These are phyloP conservation scores for Simplicillium sp. DNA, from an alignment of 2,329 filamentous ascomycete species.

Conservation along the genomic window DNA sequence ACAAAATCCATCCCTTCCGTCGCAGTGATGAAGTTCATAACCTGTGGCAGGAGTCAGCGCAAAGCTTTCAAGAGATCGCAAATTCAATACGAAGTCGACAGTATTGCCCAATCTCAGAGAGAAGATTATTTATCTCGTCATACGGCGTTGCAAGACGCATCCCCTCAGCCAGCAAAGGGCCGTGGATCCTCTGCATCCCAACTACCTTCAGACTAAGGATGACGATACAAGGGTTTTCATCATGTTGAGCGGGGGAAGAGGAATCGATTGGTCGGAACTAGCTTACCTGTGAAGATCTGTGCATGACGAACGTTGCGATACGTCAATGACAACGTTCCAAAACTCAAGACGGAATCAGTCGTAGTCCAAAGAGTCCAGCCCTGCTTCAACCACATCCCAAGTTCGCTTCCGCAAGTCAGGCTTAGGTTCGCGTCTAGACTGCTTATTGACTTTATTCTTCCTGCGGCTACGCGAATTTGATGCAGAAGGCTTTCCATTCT, in stretches of 20 bases:
- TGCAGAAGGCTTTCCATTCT: no score
- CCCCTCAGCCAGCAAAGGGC: slow-evolving; percentile 12
- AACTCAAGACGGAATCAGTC: slow-evolving; percentile 30
- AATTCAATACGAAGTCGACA: no score
- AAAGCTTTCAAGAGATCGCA: no score
- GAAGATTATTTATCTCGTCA: slow-evolving; percentile 46
- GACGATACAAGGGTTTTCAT: slow-evolving; percentile 87
- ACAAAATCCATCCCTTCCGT: no score
- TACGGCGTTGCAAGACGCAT: slow-evolving; percentile 22
- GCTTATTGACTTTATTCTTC: slow-evolving; percentile 28
- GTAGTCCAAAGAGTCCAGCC: slow-evolving; percentile 51
- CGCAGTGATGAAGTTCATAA: no score
- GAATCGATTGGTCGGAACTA: slow-evolving; percentile 1
- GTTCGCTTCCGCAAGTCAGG: slow-evolving; percentile 57
- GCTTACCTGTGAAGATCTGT: slow-evolving; percentile 2
- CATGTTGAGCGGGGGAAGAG: slow-evolving; percentile 35
- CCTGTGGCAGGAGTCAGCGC: no score
- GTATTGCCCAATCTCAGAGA: slow-evolving; percentile 31
- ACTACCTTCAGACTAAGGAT: slow-evolving; percentile 79
- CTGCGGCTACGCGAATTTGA: slow-evolving; percentile 14
- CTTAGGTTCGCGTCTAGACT: slow-evolving; percentile 36
- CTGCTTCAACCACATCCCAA: slow-evolving; percentile 56
- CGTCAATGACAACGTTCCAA: no score
- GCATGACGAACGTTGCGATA: no score
- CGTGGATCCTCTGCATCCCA: slow-evolving; percentile 21